A percentile compares a stretch with the other conserved stretches of the same genome.
phyloP scores from a whole-genome alignment of 164 flowering plant genomes.

The Stephania yunnanensis region DNA sequence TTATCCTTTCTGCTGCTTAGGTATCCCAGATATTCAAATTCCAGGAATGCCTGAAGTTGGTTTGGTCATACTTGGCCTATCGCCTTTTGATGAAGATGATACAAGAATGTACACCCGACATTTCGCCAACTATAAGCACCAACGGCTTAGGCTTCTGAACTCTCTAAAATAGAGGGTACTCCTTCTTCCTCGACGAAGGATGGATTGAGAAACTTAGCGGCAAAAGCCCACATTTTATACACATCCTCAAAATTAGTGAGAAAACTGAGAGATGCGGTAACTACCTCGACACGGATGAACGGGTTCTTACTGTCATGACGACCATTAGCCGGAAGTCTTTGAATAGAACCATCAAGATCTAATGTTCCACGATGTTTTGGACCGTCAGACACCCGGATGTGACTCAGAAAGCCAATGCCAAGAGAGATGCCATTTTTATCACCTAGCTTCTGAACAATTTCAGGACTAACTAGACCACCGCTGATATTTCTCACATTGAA shows the following conservation, averaged over 20 bases:
- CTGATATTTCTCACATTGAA: slow-evolving; percentile 64
- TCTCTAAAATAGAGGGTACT: slow-evolving; percentile 54
- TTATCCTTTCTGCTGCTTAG: slow-evolving; percentile 10
- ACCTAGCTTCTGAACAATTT: slow-evolving; percentile 69
- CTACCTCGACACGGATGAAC: slow-evolving; percentile 63
- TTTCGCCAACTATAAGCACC: background rate
- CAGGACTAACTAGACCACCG: slow-evolving; percentile 50
- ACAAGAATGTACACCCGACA: background rate
- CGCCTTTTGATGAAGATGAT: background rate
- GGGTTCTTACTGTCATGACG: slow-evolving; percentile 42
- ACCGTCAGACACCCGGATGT: slow-evolving; percentile 45
- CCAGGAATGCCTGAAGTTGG: background rate
- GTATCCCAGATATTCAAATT: slow-evolving; percentile 7
- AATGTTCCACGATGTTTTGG: slow-evolving; percentile 35
- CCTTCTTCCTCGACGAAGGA: slow-evolving; percentile 40
- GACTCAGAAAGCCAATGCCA: slow-evolving; percentile 76
- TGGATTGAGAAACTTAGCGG: slow-evolving; percentile 77
- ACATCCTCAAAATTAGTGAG: slow-evolving; percentile 83
- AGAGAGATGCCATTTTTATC: slow-evolving; percentile 71
- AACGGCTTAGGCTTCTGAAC: slow-evolving; percentile 33
- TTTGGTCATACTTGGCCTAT: background rate
- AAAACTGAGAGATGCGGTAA: slow-evolving; percentile 88
- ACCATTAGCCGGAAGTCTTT: slow-evolving; percentile 54
- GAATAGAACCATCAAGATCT: slow-evolving; percentile 45
- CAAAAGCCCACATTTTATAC: slow-evolving; percentile 86